Evolutionary conservation across 2,329 filamentous ascomycete species (phyloP).

Genomic region (Bimuria novae-zelandiae): DNA sequence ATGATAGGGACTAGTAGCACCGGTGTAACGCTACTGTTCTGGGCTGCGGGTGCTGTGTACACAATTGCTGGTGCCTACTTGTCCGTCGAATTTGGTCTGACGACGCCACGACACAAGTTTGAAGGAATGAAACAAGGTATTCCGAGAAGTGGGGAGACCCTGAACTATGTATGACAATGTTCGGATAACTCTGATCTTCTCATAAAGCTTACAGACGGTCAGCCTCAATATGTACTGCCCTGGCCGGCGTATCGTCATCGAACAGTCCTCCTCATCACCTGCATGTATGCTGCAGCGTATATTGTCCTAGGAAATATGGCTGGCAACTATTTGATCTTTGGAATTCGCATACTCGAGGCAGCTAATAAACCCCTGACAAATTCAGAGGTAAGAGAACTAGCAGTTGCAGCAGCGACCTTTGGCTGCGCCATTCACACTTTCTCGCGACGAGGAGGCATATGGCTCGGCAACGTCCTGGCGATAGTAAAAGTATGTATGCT

Average conservation of each 20-base stretch:
- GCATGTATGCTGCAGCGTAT: constrained; percentile 53
- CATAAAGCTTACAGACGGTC: too few species aligned
- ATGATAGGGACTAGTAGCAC: constrained; percentile 23
- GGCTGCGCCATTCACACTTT: constrained; percentile 50
- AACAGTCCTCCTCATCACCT: constrained; percentile 45
- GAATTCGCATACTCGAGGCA: constrained; percentile 44
- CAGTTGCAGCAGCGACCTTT: not conserved
- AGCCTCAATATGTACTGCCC: constrained; percentile 54
- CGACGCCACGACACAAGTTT: constrained; percentile 20
- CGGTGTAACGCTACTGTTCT: constrained; percentile 22
- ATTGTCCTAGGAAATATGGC: constrained; percentile 56
- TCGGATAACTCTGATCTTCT: too few species aligned
- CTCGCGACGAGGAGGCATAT: constrained; percentile 57
- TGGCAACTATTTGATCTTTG: constrained; percentile 56
- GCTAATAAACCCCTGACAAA: constrained; percentile 32
- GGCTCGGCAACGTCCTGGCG: constrained; percentile 58
- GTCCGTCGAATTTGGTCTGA: constrained; percentile 27
- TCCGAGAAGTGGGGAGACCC: constrained; percentile 26
- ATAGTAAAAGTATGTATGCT: constrained; percentile 56
- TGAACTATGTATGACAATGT: constrained; percentile 26
- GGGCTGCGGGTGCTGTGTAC: constrained; percentile 19
- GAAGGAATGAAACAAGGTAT: constrained; percentile 21
- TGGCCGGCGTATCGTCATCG: constrained; percentile 21
- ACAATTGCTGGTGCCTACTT: constrained; percentile 19
- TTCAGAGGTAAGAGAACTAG: constrained; percentile 46